Percentiles rank a stretch among this genome's conserved stretches.
These are phyloP conservation scores for Paramyrothecium sp. DNA, from an alignment of 2,329 filamentous ascomycete genomes.

Conservation along the genomic window DNA sequence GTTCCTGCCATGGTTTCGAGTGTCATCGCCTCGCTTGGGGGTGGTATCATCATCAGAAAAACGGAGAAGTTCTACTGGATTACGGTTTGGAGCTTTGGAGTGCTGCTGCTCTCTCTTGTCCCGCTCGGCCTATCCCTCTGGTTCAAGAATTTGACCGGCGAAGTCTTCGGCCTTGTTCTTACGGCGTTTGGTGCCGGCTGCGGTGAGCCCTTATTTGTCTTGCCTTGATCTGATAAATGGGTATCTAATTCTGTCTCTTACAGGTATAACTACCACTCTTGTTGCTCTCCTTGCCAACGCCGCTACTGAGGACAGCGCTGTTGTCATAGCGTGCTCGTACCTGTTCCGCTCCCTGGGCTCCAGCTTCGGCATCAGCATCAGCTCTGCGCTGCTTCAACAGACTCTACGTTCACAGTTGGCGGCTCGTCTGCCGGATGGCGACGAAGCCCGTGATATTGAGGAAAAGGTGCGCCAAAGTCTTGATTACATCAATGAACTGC, in stretches of 20 bases:
- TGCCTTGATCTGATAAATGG: too few relatives aligned
- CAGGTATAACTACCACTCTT: conserved; percentile 69
- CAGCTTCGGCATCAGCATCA: conserved; percentile 71
- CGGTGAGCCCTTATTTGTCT: conserved; percentile 8
- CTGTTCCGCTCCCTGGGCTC: conserved; percentile 78
- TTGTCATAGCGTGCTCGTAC: conserved; percentile 77
- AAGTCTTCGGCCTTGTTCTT: conserved; percentile 56
- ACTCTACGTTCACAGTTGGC: conserved; percentile 58
- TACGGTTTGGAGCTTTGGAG: conserved; percentile 55
- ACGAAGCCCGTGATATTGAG: conserved; percentile 64
- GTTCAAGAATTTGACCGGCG: conserved; percentile 45
- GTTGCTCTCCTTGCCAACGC: conserved; percentile 72
- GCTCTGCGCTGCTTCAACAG: conserved; percentile 71
- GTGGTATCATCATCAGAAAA: conserved; percentile 65
- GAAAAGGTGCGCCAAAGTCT: conserved; percentile 68
- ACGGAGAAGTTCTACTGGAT: conserved; percentile 72
- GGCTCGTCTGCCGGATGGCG: conserved; percentile 47
- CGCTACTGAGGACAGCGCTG: conserved; percentile 64
- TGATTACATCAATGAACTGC: conserved; percentile 64
- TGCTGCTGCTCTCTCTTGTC: conserved; percentile 51
- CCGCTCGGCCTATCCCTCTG: conserved; percentile 53
- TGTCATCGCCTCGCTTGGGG: conserved; percentile 63
- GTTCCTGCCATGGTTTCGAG: conserved; percentile 63
- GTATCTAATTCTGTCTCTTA: neutral
- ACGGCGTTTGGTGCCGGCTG: conserved; percentile 36